These are phyloP conservation scores for Saccharomycopsis babjevae DNA, from an alignment of 805 yeast species.

Conservation along the genomic window DNA sequence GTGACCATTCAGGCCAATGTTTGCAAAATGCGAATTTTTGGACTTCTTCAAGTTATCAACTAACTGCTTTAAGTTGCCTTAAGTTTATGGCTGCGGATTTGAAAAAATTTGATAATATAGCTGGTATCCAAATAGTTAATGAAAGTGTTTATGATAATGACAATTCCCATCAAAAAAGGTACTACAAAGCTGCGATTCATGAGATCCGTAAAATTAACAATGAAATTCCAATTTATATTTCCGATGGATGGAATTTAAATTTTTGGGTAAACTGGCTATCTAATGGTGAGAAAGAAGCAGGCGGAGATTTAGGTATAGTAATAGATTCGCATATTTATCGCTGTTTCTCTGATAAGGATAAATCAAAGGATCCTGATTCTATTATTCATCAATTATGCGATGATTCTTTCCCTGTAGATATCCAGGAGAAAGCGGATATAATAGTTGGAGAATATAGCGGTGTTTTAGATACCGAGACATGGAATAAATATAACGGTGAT, in stretches of 20 bases:
- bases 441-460: slow-evolving; percentile 88
- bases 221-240: slow-evolving; percentile 61
- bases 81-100: slow-evolving; percentile 57
- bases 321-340: slow-evolving; percentile 82
- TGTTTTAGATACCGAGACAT: slow-evolving; percentile 66
- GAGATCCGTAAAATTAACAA: slow-evolving; percentile 47
- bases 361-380: slow-evolving; percentile 49
- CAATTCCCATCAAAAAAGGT: slow-evolving; percentile 42
- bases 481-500: slow-evolving; percentile 44
- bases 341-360: slow-evolving; percentile 73
- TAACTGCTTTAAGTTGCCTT: slow-evolving; percentile 39
- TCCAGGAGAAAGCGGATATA: slow-evolving; percentile 49
- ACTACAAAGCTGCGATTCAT: slow-evolving; percentile 54
- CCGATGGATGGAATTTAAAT: slow-evolving; percentile 91
- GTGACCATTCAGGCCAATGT: slow-evolving; percentile 71
- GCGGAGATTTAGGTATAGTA: slow-evolving; percentile 46
- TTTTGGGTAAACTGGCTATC: slow-evolving; percentile 66
- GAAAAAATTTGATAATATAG: slow-evolving; percentile 48
- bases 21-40: slow-evolving; percentile 57
- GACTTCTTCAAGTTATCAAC: slow-evolving; percentile 33
- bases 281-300: slow-evolving; percentile 28
- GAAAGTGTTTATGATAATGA: slow-evolving; percentile 62
- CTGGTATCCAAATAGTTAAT: slow-evolving; percentile 78
- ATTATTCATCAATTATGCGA: slow-evolving; percentile 47
- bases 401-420: slow-evolving; percentile 37